Conservation (phyloP, 1,284 basidiomycete genomes). For the Fomitopsis palustris region DNA sequence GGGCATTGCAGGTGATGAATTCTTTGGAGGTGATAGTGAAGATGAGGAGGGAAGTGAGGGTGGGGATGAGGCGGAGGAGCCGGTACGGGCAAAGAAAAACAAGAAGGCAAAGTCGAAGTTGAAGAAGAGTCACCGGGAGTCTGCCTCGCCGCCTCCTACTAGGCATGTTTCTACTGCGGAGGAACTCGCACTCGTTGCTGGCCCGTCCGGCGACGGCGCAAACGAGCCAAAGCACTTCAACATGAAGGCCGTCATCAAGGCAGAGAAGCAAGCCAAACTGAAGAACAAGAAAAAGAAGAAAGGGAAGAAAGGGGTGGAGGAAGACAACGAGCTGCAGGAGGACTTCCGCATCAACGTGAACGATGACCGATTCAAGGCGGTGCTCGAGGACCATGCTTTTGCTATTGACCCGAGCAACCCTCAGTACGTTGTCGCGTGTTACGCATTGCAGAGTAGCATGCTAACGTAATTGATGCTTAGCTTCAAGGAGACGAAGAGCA, state of each 20-base stretch:
- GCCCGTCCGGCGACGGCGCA: slow-evolving; percentile 46
- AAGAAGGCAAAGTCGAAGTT: slow-evolving; percentile 18
- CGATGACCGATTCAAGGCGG: slow-evolving; percentile 84
- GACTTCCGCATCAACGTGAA: slow-evolving; percentile 84
- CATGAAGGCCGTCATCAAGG: slow-evolving; percentile 86
- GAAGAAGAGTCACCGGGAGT: slow-evolving; percentile 5
- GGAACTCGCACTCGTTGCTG: slow-evolving; percentile 64
- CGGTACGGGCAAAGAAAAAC: slow-evolving; percentile 21
- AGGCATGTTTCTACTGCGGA: slow-evolving; percentile 43
- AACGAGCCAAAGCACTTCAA: slow-evolving; percentile 80
- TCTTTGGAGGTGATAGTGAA: slow-evolving; percentile 58
- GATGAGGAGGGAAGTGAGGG: slow-evolving; percentile 37
- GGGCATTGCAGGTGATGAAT: slow-evolving; percentile 51
- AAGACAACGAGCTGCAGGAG: slow-evolving; percentile 62
- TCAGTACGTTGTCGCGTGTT: slow-evolving; percentile 54
- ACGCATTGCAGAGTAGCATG: slow-evolving; percentile 5
- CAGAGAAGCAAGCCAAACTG: slow-evolving; percentile 62
- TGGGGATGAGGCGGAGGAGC: slow-evolving; percentile 22
- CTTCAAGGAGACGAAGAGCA: slow-evolving; percentile 87
- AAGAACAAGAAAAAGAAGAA: slow-evolving; percentile 47
- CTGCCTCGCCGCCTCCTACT: slow-evolving; percentile 7
- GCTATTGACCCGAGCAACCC: slow-evolving; percentile 97
- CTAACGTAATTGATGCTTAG: slow-evolving; percentile 37
- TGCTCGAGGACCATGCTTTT: slow-evolving; percentile 90
- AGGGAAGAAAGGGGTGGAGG: slow-evolving; percentile 38